Evolutionary conservation across 805 yeast species (phyloP), one percentile per base, ranked within the genome.

Genomic region (Schwanniomyces yamadae): DNA sequence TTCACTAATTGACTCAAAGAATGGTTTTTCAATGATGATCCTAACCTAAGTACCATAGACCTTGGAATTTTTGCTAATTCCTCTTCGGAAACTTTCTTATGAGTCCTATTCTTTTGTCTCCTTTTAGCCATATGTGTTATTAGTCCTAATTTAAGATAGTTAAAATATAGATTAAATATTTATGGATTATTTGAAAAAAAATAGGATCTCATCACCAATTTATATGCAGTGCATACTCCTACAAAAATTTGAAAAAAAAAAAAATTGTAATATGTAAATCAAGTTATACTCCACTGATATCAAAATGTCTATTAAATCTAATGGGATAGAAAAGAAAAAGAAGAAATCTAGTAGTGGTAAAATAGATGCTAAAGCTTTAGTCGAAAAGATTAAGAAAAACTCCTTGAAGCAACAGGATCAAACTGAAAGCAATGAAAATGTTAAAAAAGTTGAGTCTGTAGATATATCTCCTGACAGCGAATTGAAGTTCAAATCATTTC

Each of bases 1-100:
- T 74, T 74, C 14, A 90, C 97, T 37, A 93, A 69, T 59, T 88
- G 95, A 27, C 84, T 73, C 45, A 93, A 66, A 2, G 95, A 80
- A 51, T 85, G 88, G 54, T 91, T 90, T 40, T 79, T 78, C 48
- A 83, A 69, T 26, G 87, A 75, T 11, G 77, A 67, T 1, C 98
- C 97, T 36, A 89, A 75, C 51, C 93, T 80, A 45, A 93, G 74
- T 36, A 93, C 98, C 96, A 93, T 90, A 2, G 97, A 89, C 52
- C 84, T 77, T 14, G 99, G 98, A 42, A 88, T 78, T 51, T 78
- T 80, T 33, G 81, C 80, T 31, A 66, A 62, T 40, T 82, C 87
- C 48, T 82, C 95, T 44, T 77, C 82, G 17, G 77, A 66, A 22
- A 64, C 63, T 42, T 73, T 73, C 33, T 70, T 84, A 58, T 90